Percentiles rank a stretch among this genome's conserved stretches.
phyloP scores from a whole-genome alignment of 495 filamentous ascomycete genomes.

The Penicillium coffeae region DNA sequence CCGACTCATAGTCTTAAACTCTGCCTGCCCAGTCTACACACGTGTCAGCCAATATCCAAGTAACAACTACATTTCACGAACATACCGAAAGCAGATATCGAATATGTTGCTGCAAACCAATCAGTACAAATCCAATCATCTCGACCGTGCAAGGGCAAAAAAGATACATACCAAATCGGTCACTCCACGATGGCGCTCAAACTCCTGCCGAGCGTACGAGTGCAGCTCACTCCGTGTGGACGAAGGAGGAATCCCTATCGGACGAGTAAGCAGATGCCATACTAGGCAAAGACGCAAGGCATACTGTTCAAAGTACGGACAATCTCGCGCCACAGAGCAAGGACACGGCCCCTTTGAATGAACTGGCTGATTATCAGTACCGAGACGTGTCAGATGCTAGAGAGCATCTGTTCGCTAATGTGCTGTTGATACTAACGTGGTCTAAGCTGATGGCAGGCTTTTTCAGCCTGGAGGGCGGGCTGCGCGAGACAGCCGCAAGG shows the following conservation, averaged over 20 bases:
- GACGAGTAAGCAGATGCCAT: not conserved
- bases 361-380: slow-evolving; percentile 27
- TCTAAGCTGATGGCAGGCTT: slow-evolving; percentile 40
- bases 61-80: not conserved
- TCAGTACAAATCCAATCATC: slow-evolving; percentile 8
- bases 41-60: slow-evolving; percentile 1
- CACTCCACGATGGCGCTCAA: slow-evolving; percentile 66
- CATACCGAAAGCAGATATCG: slow-evolving; percentile 56
- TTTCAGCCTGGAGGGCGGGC: slow-evolving; percentile 31
- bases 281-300: slow-evolving; percentile 2
- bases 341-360: slow-evolving; percentile 38
- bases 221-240: slow-evolving; percentile 61
- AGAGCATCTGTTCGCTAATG: not conserved
- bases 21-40: slow-evolving; percentile 51
- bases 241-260: slow-evolving; percentile 38
- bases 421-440: slow-evolving; percentile 28
- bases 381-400: not conserved
- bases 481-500: slow-evolving; percentile 29
- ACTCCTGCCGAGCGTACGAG: slow-evolving; percentile 69
- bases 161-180: slow-evolving; percentile 59
- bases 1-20: slow-evolving; percentile 47
- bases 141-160: not conserved
- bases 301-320: slow-evolving; percentile 37
- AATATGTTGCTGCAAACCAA: slow-evolving; percentile 43
- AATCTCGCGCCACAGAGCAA: slow-evolving; percentile 40